These are phyloP conservation scores for Puya raimondii DNA, from an alignment of 176 grass and related monocot genomes.

Conservation along the genomic window DNA sequence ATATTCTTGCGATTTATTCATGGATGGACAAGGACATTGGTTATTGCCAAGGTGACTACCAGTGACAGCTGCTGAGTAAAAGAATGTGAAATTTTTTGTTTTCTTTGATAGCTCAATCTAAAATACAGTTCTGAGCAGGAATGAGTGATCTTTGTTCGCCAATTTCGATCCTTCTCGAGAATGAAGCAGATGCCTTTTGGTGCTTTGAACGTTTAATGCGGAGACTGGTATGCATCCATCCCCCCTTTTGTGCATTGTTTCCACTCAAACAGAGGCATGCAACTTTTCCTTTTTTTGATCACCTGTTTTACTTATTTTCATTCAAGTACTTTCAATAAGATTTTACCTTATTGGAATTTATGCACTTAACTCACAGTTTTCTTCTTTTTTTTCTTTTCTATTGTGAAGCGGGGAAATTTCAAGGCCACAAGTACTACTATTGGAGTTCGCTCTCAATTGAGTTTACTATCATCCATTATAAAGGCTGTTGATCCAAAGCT, in stretches of 20 bases:
- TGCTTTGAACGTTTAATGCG: constrained; percentile 98
- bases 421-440: constrained; percentile 73
- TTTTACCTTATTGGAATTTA: neutral
- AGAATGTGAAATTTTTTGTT: constrained; percentile 3
- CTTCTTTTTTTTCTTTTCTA: neutral
- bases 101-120: neutral
- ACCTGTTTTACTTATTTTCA: neutral
- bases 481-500: constrained; percentile 87
- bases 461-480: constrained; percentile 60
- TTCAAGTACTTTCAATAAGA: neutral
- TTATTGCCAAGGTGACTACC: constrained; percentile 75
- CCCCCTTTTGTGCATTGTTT: neutral
- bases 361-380: neutral
- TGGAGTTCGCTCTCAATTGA: constrained; percentile 87
- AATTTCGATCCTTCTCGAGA: constrained; percentile 81
- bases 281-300: neutral
- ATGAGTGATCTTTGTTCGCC: constrained; percentile 99
- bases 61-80: constrained; percentile 2
- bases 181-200: constrained; percentile 99
- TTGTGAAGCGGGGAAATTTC: constrained; percentile 75
- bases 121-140: constrained; percentile 40
- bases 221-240: constrained; percentile 51
- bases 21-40: constrained; percentile 89
- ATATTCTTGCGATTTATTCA: constrained; percentile 87
- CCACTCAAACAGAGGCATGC: neutral